Evolutionary conservation across 1,284 basidiomycete genomes (phyloP).

Genomic region (Kalmanozyma brasiliensis): DNA sequence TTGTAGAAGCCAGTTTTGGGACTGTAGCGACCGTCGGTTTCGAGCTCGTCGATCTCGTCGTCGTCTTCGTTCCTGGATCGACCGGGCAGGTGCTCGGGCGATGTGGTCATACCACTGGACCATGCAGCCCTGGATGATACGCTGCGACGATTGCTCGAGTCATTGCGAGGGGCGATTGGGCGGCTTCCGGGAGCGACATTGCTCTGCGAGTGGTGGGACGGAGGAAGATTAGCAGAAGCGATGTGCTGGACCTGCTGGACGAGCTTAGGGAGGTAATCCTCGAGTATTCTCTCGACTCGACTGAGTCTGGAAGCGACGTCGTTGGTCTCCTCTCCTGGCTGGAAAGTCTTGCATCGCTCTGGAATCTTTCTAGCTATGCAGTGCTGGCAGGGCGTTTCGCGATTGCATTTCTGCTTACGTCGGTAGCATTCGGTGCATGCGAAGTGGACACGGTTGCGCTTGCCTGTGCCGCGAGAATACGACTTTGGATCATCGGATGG

Average conservation of each 20-base stretch:
- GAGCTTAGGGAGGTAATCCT: conserved; percentile 49
- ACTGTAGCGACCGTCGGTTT: conserved; percentile 43
- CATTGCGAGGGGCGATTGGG: conserved; percentile 4
- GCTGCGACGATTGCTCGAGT: not conserved
- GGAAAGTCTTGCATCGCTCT: conserved; percentile 62
- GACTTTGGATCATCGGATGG: conserved; percentile 26
- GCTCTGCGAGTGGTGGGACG: not conserved
- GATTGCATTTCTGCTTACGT: conserved; percentile 65
- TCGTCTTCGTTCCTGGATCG: conserved; percentile 27
- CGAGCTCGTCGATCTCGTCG: conserved; percentile 51
- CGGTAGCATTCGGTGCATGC: conserved; percentile 66
- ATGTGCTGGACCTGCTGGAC: conserved; percentile 37
- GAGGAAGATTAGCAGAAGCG: conserved; percentile 7
- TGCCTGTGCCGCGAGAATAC: conserved; percentile 34
- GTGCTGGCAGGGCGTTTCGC: conserved; percentile 64
- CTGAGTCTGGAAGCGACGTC: conserved; percentile 53
- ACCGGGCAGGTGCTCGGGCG: conserved; percentile 16
- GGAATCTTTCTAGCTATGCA: conserved; percentile 65
- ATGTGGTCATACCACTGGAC: conserved; percentile 13
- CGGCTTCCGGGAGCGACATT: conserved; percentile 10
- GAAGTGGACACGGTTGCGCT: conserved; percentile 61
- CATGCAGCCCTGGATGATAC: conserved; percentile 11
- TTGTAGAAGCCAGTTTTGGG: conserved; percentile 53
- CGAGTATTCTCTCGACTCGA: conserved; percentile 52
- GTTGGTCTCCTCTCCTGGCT: conserved; percentile 56